Conservation (phyloP, 2,329 filamentous ascomycete genomes). For the Venturia pyrina region DNA sequence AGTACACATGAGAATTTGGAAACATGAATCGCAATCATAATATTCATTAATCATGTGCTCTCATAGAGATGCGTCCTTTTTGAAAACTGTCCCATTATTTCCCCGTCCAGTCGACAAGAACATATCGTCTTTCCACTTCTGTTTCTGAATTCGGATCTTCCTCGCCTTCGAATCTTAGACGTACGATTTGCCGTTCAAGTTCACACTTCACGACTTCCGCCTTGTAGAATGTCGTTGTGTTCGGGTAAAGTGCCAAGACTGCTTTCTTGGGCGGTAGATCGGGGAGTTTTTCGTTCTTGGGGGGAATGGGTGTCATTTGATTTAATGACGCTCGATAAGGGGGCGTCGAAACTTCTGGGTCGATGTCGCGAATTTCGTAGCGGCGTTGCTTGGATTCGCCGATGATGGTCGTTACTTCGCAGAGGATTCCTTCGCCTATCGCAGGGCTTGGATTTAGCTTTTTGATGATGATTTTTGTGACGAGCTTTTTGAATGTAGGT, state of each 20-base stretch:
- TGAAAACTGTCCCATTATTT: neutral
- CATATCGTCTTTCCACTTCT: constrained; percentile 41
- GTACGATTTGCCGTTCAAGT: constrained; percentile 20
- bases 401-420: constrained; percentile 40
- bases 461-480: neutral
- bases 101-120: constrained; percentile 23
- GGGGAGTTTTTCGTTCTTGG: constrained; percentile 31
- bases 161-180: constrained; percentile 39
- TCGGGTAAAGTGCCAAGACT: constrained; percentile 41
- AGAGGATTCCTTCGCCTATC: constrained; percentile 41
- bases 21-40: neutral
- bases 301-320: constrained; percentile 35
- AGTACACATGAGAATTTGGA: too few relatives aligned
- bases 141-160: constrained; percentile 34
- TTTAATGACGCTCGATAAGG: constrained; percentile 37
- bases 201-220: constrained; percentile 34
- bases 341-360: constrained; percentile 29
- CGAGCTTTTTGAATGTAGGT: neutral
- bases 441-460: neutral
- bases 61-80: neutral
- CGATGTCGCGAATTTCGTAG: constrained; percentile 43
- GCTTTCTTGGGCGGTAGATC: constrained; percentile 32
- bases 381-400: constrained; percentile 42
- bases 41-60: neutral
- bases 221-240: constrained; percentile 45